phyloP scores from a whole-genome alignment of 2,329 filamentous ascomycete genomes.

The Fusarium sp. region DNA sequence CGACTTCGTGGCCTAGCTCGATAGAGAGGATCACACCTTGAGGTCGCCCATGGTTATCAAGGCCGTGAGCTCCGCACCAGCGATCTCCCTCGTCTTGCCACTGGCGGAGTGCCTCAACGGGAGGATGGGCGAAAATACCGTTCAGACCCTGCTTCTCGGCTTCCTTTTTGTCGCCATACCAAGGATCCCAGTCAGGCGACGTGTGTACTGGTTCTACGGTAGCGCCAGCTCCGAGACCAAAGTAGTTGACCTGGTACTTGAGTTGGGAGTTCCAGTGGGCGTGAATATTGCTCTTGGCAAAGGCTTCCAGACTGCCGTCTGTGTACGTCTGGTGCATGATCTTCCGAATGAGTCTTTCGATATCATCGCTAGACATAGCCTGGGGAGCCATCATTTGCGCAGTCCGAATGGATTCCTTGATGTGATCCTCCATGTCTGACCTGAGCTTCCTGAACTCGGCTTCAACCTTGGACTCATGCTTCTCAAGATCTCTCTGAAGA shows the following conservation, averaged over 20 bases:
- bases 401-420: conserved; percentile 47
- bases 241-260: conserved; percentile 75
- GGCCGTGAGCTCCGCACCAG: conserved; percentile 75
- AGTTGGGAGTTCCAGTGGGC: conserved; percentile 58
- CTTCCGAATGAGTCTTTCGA: conserved; percentile 55
- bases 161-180: conserved; percentile 17
- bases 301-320: conserved; percentile 59
- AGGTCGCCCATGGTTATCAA: conserved; percentile 55
- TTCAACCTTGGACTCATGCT: conserved; percentile 54
- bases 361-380: conserved; percentile 55
- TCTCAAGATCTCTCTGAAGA: conserved; percentile 53
- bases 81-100: conserved; percentile 89
- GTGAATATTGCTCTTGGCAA: conserved; percentile 60
- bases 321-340: conserved; percentile 57
- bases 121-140: conserved; percentile 47
- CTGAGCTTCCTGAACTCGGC: conserved; percentile 55
- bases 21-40: conserved; percentile 74
- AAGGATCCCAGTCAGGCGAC: conserved; percentile 65
- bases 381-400: conserved; percentile 41
- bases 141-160: conserved; percentile 35
- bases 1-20: conserved; percentile 65
- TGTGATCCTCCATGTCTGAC: conserved; percentile 49
- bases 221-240: conserved; percentile 74
- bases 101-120: conserved; percentile 66
- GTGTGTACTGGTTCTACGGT: conserved; percentile 68